Percentiles rank a stretch among this genome's conserved stretches.
Conservation (phyloP, 23 red algal genomes). For the Gracilaria domingensis region DNA sequence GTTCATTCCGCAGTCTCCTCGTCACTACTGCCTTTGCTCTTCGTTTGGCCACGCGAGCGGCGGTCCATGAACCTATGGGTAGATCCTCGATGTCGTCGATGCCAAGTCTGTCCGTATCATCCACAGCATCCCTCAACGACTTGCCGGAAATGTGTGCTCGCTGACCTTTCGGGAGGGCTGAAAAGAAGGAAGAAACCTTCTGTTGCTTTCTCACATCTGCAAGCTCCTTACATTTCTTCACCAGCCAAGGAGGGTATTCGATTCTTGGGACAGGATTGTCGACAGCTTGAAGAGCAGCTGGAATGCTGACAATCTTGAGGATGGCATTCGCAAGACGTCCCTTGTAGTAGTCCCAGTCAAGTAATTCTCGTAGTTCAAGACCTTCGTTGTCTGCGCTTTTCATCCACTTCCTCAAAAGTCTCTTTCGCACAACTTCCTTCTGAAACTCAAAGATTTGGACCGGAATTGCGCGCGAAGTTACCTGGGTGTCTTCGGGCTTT, state of each 20-base stretch:
- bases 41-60: conserved; percentile 46
- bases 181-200: conserved; percentile 77
- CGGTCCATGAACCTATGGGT: conserved; percentile 49
- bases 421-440: conserved; percentile 46
- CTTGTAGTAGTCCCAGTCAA: conserved; percentile 99
- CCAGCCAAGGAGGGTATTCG: conserved; percentile 92
- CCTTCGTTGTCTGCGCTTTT: conserved; percentile 59
- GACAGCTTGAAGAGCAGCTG: conserved; percentile 89
- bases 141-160: neutral
- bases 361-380: conserved; percentile 68
- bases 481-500: conserved; percentile 80
- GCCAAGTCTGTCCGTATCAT: conserved; percentile 49
- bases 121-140: conserved; percentile 38
- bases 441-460: conserved; percentile 91
- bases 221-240: conserved; percentile 75
- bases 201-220: conserved; percentile 73
- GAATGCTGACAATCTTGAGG: conserved; percentile 95
- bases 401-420: conserved; percentile 85
- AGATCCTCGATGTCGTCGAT: conserved; percentile 79
- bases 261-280: conserved; percentile 89
- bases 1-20: conserved; percentile 9
- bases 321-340: conserved; percentile 85
- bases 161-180: conserved; percentile 45
- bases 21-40: conserved; percentile 54
- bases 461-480: conserved; percentile 92